Conservation (phyloP, 768 basidiomycete species). For the Glaciozyma antarctica region DNA sequence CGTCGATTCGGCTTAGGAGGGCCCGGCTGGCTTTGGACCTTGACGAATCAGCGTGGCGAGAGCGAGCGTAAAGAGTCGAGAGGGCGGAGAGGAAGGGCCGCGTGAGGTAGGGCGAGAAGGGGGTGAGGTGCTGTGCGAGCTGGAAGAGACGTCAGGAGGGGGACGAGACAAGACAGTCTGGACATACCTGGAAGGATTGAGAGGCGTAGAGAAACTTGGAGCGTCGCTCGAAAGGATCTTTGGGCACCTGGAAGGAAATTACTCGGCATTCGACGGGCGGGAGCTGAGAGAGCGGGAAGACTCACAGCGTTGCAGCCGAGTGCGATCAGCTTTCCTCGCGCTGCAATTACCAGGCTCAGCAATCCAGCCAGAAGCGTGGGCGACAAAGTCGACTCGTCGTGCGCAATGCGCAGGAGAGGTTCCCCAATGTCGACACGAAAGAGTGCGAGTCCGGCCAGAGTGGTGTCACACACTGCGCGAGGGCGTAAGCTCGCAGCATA, state of each 20-base stretch:
- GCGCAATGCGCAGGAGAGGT: not conserved
- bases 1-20: not conserved
- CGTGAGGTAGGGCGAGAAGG: not conserved
- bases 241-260: not conserved
- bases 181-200: not conserved
- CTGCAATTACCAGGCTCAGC: not conserved
- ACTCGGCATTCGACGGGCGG: not conserved
- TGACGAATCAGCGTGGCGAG: not conserved
- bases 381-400: constrained; percentile 12
- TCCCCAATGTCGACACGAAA: constrained; percentile 18
- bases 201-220: not conserved
- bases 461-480: constrained; percentile 19
- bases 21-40: not conserved
- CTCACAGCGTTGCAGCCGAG: not conserved
- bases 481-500: too few relatives aligned
- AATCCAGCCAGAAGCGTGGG: constrained; percentile 11
- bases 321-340: not conserved
- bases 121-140: not conserved
- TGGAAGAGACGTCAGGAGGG: not conserved
- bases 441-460: constrained; percentile 6
- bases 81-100: not conserved
- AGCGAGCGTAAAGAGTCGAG: not conserved
- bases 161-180: too few relatives aligned
- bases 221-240: not conserved
- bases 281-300: not conserved